Conservation (phyloP, 176 grass and related monocot genomes). For the Cocos nucifera region DNA sequence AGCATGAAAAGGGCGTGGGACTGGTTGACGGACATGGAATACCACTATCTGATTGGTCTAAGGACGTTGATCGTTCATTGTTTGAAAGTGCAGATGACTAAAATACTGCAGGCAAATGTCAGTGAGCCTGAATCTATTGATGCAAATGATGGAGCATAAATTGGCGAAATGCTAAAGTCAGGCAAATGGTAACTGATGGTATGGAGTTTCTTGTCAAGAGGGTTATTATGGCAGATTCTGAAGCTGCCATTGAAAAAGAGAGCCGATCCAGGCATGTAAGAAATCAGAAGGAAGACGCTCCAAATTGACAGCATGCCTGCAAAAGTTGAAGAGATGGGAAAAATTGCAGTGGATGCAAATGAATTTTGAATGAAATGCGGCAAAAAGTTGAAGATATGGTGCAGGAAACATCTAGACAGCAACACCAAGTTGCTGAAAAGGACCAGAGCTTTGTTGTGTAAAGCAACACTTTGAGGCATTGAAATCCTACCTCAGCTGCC, state of each 20-base stretch:
- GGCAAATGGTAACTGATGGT: slow-evolving; percentile 38
- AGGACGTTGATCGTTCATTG: slow-evolving; percentile 12
- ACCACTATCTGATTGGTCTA: slow-evolving; percentile 51
- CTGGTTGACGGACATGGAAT: slow-evolving; percentile 52
- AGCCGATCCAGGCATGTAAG: slow-evolving; percentile 65
- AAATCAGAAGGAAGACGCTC: slow-evolving; percentile 62
- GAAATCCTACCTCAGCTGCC: slow-evolving; percentile 61
- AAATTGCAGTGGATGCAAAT: slow-evolving; percentile 55
- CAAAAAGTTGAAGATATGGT: slow-evolving; percentile 88
- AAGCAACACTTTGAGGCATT: slow-evolving; percentile 82
- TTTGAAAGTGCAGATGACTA: slow-evolving; percentile 9
- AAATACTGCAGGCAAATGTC: not conserved
- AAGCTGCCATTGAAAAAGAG: slow-evolving; percentile 57
- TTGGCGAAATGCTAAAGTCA: slow-evolving; percentile 55
- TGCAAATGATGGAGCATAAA: slow-evolving; percentile 22
- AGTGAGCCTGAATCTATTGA: slow-evolving; percentile 4
- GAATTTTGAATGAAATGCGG: slow-evolving; percentile 73
- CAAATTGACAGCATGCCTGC: slow-evolving; percentile 70
- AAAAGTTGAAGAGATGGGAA: slow-evolving; percentile 91
- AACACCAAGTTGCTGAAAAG: slow-evolving; percentile 71
- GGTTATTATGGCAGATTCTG: slow-evolving; percentile 62
- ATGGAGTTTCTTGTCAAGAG: slow-evolving; percentile 75
- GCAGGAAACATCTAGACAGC: slow-evolving; percentile 64
- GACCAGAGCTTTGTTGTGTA: slow-evolving; percentile 71
- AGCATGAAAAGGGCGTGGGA: slow-evolving; percentile 48